Base-by-base conservation (phyloP, 192 early-diverging fungal genomes). In the Coemansia sp. region DNA sequence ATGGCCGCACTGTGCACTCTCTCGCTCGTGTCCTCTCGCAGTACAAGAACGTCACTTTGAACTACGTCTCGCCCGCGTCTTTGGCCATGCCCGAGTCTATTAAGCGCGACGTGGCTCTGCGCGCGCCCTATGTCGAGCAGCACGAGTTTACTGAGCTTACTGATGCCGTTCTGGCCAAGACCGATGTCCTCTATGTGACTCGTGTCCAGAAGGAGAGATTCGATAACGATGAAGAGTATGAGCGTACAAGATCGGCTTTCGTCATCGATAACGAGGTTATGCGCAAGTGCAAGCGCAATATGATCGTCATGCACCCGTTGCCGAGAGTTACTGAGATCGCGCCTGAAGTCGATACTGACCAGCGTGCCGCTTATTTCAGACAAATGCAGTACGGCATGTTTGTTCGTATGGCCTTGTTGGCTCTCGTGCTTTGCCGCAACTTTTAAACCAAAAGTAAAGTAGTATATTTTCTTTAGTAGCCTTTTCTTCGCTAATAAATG, bases 251-350 rank as follows among this genome's bases (percentile, higher is more conserved):
- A 80, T 87, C 87, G 61, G 74, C 88, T 24, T 97, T 90, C 76
- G 86, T 97, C 55, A 89, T 99, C 69, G 95, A 93, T 84, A 96
- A 96, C 81, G 86, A 90, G 79, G 82, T 91, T 34, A 85, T 99
- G 82, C 86, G 86, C 78, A 89, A 89, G 72, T 94, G 95, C 68
- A 98, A 99, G 86, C 81, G 90, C 31, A 91, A 96, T 77, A 98
- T 99, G 97, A 93, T 98, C 76, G 92, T 99, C 44, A 97, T 99
- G 96, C 97, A 98, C 88, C 96, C 97, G 65, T 86, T 98, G 73
- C 97, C 97, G 12, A 89, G 97, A 74, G 91, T 97, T 29, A 88
- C 90, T 33, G 97, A 98, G 82, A 97, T 99, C 79, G 93, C 95
- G 59, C 93, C 93, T 42, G 97, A 99, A 77, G 97, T 99, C 29